Conservation (phyloP, 176 grass and related monocot species). For the Guadua angustifolia region DNA sequence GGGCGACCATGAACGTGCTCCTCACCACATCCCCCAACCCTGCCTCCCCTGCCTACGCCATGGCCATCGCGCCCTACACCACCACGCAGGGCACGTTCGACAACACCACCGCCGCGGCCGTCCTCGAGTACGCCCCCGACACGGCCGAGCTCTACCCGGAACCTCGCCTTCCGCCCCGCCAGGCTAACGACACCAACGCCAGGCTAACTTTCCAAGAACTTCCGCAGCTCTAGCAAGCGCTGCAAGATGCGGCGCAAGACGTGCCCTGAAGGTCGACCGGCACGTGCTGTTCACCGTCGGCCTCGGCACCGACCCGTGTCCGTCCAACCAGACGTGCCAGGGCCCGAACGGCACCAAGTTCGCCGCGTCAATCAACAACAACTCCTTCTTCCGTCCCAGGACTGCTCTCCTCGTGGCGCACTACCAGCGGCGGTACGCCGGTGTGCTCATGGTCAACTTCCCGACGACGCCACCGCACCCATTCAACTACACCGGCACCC, state of each 20-base stretch:
- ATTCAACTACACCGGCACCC: constrained; percentile 75
- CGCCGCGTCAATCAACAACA: constrained; percentile 73
- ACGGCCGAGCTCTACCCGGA: background rate
- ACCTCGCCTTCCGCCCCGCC: constrained; percentile 47
- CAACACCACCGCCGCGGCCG: constrained; percentile 66
- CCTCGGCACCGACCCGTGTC: constrained; percentile 67
- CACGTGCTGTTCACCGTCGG: constrained; percentile 72
- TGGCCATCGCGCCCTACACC: constrained; percentile 66
- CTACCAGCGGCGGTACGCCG: constrained; percentile 54
- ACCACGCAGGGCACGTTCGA: constrained; percentile 65
- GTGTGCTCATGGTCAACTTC: constrained; percentile 65
- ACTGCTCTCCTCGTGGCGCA: constrained; percentile 65
- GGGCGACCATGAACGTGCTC: constrained; percentile 82
- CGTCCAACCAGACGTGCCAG: constrained; percentile 71
- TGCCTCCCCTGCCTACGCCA: constrained; percentile 48
- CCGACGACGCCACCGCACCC: constrained; percentile 52
- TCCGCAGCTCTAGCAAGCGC: no score
- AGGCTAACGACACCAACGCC: constrained; percentile 65
- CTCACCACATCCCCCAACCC: constrained; percentile 41
- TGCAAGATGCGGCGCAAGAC: no score
- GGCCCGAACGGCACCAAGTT: constrained; percentile 75
- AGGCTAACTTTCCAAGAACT: constrained; percentile 52
- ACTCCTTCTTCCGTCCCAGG: constrained; percentile 58
- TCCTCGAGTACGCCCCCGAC: constrained; percentile 60
- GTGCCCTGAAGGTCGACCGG: no score